These are phyloP conservation scores for Adansonia grandidieri DNA, from an alignment of 441 rosid species.

Conservation along the genomic window DNA sequence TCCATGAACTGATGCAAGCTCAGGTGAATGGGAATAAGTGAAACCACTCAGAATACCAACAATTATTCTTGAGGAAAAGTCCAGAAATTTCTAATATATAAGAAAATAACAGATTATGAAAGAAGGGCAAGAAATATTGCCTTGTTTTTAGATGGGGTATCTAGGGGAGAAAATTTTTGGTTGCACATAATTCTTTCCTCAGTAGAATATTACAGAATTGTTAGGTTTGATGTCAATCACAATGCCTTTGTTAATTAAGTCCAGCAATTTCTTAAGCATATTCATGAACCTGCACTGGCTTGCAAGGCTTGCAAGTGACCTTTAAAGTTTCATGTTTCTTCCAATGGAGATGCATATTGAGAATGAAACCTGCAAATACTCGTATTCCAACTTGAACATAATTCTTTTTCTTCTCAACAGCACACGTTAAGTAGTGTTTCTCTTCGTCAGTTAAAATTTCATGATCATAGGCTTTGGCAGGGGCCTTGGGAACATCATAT, in stretches of 20 bases:
- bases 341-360: conserved; percentile 94
- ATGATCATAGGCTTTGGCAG: conserved; percentile 68
- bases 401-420: conserved; percentile 84
- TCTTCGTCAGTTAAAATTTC: conserved; percentile 88
- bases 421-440: conserved; percentile 84
- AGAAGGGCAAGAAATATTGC: conserved; percentile 31
- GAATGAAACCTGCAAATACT: conserved; percentile 88
- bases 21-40: background rate
- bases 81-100: background rate
- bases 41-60: background rate
- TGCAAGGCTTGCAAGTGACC: conserved; percentile 84
- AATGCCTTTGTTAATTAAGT: conserved; percentile 66
- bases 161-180: conserved; percentile 73
- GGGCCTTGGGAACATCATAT: conserved; percentile 57
- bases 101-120: background rate
- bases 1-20: background rate
- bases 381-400: conserved; percentile 85
- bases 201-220: conserved; percentile 67
- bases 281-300: conserved; percentile 72
- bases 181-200: conserved; percentile 86
- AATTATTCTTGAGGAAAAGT: background rate
- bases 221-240: conserved; percentile 77
- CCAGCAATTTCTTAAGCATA: conserved; percentile 80
- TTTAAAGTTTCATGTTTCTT: conserved; percentile 90
- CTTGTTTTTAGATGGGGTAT: conserved; percentile 77